phyloP scores from a whole-genome alignment of 352 stramenopile species.

The Globisporangium parvum region DNA sequence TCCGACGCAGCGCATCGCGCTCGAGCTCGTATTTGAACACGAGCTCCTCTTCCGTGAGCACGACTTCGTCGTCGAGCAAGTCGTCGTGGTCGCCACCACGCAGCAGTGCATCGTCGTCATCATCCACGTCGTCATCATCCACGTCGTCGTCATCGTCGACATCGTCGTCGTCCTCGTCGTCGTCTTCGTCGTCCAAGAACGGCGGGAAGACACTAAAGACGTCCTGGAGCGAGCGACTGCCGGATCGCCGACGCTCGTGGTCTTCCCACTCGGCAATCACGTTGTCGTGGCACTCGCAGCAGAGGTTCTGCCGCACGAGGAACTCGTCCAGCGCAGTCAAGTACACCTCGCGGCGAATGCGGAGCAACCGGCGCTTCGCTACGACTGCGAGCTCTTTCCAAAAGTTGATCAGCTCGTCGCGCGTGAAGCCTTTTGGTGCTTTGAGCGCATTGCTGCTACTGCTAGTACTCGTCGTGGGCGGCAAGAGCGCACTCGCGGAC shows the following conservation, averaged over 20 bases:
- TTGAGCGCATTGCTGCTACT: slow-evolving; percentile 16
- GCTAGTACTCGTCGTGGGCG: slow-evolving; percentile 3
- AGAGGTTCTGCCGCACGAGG: slow-evolving; percentile 69
- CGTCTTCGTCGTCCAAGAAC: slow-evolving; percentile 65
- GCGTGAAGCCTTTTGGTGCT: slow-evolving; percentile 47
- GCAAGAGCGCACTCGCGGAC: not conserved
- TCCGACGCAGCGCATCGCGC: slow-evolving; percentile 25
- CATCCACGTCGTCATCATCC: slow-evolving; percentile 38
- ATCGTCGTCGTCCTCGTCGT: slow-evolving; percentile 53
- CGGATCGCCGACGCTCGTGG: slow-evolving; percentile 55
- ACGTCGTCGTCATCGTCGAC: slow-evolving; percentile 52
- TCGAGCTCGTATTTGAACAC: slow-evolving; percentile 76
- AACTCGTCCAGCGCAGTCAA: slow-evolving; percentile 66
- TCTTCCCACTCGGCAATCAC: slow-evolving; percentile 80
- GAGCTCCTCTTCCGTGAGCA: slow-evolving; percentile 53
- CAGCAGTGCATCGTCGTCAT: slow-evolving; percentile 23
- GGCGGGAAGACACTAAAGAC: slow-evolving; percentile 74
- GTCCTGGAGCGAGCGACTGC: slow-evolving; percentile 63
- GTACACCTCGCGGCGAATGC: slow-evolving; percentile 68
- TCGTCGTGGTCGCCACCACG: slow-evolving; percentile 39
- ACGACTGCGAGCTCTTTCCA: slow-evolving; percentile 67
- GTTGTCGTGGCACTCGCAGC: slow-evolving; percentile 82
- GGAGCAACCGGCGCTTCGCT: slow-evolving; percentile 57
- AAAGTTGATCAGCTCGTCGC: slow-evolving; percentile 76
- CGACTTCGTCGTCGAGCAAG: slow-evolving; percentile 23